These are phyloP conservation scores for Fraxinus dipetala DNA, from an alignment of 305 asterid species.

Conservation along the genomic window DNA sequence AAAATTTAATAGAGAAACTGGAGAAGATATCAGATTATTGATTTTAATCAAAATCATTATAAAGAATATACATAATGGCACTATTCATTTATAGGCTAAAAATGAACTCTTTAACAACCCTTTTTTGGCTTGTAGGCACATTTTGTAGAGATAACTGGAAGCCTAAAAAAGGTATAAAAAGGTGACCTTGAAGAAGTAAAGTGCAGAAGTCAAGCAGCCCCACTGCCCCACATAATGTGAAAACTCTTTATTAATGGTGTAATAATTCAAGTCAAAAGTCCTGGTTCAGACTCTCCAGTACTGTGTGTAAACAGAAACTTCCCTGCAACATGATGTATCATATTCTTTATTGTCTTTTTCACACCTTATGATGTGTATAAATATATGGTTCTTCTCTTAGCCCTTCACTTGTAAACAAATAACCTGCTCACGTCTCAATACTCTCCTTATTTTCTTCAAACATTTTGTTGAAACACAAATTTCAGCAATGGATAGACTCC, in stretches of 20 bases:
- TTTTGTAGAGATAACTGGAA: background rate
- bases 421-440: background rate
- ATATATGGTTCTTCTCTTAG: background rate
- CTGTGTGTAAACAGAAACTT: background rate
- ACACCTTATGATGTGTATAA: background rate
- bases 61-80: background rate
- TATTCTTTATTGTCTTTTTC: background rate
- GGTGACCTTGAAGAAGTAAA: background rate
- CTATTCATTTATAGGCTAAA: background rate
- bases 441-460: background rate
- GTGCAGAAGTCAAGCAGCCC: background rate
- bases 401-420: background rate
- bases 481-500: constrained; percentile 35
- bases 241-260: background rate
- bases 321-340: background rate
- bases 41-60: background rate
- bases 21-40: background rate
- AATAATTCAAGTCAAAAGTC: background rate
- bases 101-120: background rate
- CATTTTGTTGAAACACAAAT: background rate
- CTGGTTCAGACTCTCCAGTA: background rate
- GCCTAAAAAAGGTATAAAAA: background rate
- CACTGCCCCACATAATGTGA: background rate
- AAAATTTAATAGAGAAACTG: no score
- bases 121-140: no score